These are phyloP conservation scores for Pigoraptor vietnamica DNA, from an alignment of 78 protist species.

Conservation along the genomic window DNA sequence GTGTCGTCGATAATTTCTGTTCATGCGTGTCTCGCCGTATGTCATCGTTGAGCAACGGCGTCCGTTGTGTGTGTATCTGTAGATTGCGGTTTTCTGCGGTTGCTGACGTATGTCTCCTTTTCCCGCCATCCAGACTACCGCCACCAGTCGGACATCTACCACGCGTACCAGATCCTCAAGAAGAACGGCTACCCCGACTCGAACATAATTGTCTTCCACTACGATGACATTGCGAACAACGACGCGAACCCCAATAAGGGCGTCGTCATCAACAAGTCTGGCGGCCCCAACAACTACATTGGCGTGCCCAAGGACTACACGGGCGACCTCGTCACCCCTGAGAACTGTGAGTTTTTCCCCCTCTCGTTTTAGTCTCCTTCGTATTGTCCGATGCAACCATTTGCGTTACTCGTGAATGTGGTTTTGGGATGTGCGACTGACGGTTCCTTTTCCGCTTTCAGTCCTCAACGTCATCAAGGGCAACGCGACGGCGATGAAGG, in stretches of 20 bases:
- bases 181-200: slow-evolving; percentile 23
- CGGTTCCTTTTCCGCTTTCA: not conserved
- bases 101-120: not conserved
- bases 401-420: not conserved
- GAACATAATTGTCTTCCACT: slow-evolving; percentile 10
- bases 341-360: not conserved
- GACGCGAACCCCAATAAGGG: slow-evolving; percentile 32
- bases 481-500: not conserved
- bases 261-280: slow-evolving; percentile 26
- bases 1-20: not conserved
- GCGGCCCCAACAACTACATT: slow-evolving; percentile 26
- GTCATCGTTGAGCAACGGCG: no score
- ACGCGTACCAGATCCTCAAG: slow-evolving; percentile 23
- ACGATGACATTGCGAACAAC: slow-evolving; percentile 45
- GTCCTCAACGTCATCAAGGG: not conserved
- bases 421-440: no score
- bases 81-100: not conserved
- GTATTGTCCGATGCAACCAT: not conserved
- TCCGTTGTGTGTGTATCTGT: not conserved
- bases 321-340: slow-evolving; percentile 27
- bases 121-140: not conserved
- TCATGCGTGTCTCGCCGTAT: no score
- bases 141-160: not conserved
- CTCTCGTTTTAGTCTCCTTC: not conserved
- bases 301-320: slow-evolving; percentile 24